A percentile compares a stretch with the other conserved stretches of the same genome.
phyloP scores from a whole-genome alignment of 208 protist species.

The Wallacemonas rigidus region DNA sequence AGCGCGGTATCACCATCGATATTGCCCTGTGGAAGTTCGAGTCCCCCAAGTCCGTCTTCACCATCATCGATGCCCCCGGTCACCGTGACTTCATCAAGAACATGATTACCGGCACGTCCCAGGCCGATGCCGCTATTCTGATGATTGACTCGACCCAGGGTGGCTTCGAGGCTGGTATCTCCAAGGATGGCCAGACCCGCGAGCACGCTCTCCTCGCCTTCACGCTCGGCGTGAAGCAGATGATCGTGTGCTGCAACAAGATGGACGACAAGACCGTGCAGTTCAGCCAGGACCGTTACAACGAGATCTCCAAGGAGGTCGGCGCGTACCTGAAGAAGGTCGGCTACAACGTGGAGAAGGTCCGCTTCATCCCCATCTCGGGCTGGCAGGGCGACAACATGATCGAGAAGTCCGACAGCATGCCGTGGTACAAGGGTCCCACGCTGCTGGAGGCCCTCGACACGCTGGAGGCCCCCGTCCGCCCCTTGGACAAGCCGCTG shows the following conservation, averaged over 20 bases:
- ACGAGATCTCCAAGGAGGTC: conserved; percentile 86
- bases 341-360: conserved; percentile 93
- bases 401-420: conserved; percentile 87
- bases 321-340: conserved; percentile 85
- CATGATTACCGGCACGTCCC: conserved; percentile 93
- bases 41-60: conserved; percentile 89
- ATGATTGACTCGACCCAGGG: conserved; percentile 83
- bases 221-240: conserved; percentile 90
- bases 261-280: conserved; percentile 90
- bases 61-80: conserved; percentile 95
- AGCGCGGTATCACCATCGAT: conserved; percentile 94
- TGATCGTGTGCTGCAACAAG: conserved; percentile 93
- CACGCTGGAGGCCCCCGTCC: conserved; percentile 73
- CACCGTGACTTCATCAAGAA: conserved; percentile 95
- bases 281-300: conserved; percentile 88
- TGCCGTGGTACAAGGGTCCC: conserved; percentile 93
- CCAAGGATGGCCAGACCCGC: conserved; percentile 91
- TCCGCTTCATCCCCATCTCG: conserved; percentile 95
- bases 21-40: conserved; percentile 92
- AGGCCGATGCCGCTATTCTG: conserved; percentile 90
- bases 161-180: conserved; percentile 95
- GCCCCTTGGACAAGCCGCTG: conserved; percentile 94
- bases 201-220: conserved; percentile 92
- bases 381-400: conserved; percentile 97
- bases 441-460: conserved; percentile 94